phyloP scores from a whole-genome alignment of 2,329 filamentous ascomycete species.

The Penicillium occitanis region DNA sequence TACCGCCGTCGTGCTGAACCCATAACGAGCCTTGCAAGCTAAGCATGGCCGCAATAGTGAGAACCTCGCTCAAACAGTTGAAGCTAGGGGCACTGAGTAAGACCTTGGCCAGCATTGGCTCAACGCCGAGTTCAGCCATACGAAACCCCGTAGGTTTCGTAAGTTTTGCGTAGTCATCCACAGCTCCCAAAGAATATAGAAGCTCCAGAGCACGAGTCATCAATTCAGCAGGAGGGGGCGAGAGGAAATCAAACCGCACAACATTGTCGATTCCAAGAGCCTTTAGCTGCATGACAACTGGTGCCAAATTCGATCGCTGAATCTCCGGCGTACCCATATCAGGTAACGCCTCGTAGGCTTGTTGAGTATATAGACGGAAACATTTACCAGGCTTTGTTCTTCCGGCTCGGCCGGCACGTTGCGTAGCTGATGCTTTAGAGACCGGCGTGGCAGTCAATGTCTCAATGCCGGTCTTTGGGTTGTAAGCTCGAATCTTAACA shows the following conservation, averaged over 20 bases:
- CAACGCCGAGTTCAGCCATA: constrained; percentile 91
- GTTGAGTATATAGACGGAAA: constrained; percentile 85
- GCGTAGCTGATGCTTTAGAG: constrained; percentile 89
- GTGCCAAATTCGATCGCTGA: constrained; percentile 85
- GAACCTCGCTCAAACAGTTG: constrained; percentile 77
- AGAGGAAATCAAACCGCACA: constrained; percentile 84
- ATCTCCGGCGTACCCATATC: constrained; percentile 83
- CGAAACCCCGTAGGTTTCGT: constrained; percentile 82
- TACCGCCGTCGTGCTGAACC: constrained; percentile 75
- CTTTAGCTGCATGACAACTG: constrained; percentile 86
- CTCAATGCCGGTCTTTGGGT: constrained; percentile 82
- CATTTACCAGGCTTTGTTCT: constrained; percentile 90
- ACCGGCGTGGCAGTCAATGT: constrained; percentile 77
- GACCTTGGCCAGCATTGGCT: constrained; percentile 93
- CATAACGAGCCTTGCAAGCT: constrained; percentile 80
- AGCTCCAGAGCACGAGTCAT: constrained; percentile 84
- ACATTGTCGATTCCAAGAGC: constrained; percentile 95
- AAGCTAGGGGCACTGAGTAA: constrained; percentile 74
- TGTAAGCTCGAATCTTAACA: constrained; percentile 84
- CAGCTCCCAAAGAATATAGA: constrained; percentile 78
- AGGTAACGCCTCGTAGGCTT: constrained; percentile 63
- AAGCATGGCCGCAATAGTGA: constrained; percentile 93
- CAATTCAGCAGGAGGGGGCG: constrained; percentile 78
- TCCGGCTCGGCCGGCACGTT: constrained; percentile 85
- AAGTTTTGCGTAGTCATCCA: constrained; percentile 87